Evolutionary conservation across 2,329 filamentous ascomycete genomes (phyloP), one percentile per base, ranked within the genome.

Genomic region (Claviceps pazoutovae): DNA sequence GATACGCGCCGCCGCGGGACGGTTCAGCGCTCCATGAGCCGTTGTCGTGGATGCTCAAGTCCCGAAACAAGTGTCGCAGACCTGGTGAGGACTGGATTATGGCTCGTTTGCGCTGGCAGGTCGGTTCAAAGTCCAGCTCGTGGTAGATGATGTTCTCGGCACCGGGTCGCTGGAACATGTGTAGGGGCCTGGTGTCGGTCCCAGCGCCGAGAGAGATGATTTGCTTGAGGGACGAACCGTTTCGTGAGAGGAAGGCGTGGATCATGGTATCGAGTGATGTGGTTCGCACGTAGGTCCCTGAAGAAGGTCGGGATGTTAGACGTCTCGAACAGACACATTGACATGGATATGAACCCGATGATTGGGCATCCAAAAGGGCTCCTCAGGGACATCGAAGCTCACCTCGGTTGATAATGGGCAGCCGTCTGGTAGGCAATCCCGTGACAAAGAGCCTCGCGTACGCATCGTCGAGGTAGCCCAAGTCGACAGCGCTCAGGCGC

Each of bases 331-430:
- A 1, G 8, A 21, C 11, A 41, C n/a, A 9, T n/a, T 9, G 36
- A 16, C 16, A 9, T 21, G 9, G 9, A 43, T 13, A 13, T 5
- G 4, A 13, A 23, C 5, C 9, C 3, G 9, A 19, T 9, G 8
- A 4, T 11, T 7, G 17, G 17, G 5, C 3, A 16, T 16, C 9
- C 14, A 30, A 11, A 34, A 34, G 1, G 1, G 3, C 30, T 11
- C 9, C 30, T 17, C 19, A 11, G 58, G n/a, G 45, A 13, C 4
- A 19, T 36, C 19, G 14, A n/a, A 34, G 48, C 71, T 57, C 67
- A 88, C 91, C 91, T 79, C 91, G 75, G 64, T 98, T 97, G 62
- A 98, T 95, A 56, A 98, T 87, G 49, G 93, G 93, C 56, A 94
- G 75, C 53, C 91, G 76, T 57, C 86, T 78, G 13, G 79, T 71